Evolutionary conservation across 1,284 basidiomycete species (phyloP).

Genomic region (Puccinia triticina): DNA sequence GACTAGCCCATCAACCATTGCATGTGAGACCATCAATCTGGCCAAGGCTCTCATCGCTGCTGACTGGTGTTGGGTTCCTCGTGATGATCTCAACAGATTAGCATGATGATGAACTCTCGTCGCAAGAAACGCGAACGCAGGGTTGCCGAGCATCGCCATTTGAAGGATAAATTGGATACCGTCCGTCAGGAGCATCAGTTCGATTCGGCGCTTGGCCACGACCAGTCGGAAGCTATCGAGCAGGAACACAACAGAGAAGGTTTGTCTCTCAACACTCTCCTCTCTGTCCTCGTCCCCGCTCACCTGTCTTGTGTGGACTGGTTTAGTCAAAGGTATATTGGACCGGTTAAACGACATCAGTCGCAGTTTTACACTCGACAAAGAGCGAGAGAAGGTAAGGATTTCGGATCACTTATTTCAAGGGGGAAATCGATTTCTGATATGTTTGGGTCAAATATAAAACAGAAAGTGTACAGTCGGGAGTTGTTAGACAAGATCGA

Average conservation of each 20-base stretch:
- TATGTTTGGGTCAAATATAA: background rate
- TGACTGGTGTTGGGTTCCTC: background rate
- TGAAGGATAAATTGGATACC: constrained; percentile 26
- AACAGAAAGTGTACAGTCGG: constrained; percentile 34
- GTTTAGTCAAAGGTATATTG: constrained; percentile 11
- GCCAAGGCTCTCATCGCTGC: background rate
- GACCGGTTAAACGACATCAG: constrained; percentile 28
- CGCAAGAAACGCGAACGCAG: constrained; percentile 24
- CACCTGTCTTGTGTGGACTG: too few relatives aligned
- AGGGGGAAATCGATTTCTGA: background rate
- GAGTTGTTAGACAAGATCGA: constrained; percentile 44
- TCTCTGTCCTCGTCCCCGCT: too few relatives aligned
- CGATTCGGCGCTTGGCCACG: background rate
- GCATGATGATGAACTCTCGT: constrained; percentile 43
- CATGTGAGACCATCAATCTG: constrained; percentile 4
- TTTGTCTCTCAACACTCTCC: too few relatives aligned
- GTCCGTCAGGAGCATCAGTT: constrained; percentile 20
- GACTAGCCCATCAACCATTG: constrained; percentile 43
- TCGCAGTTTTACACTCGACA: constrained; percentile 24
- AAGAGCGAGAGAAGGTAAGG: constrained; percentile 29
- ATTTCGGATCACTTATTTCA: background rate
- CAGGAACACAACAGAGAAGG: constrained; percentile 21
- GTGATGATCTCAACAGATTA: constrained; percentile 19
- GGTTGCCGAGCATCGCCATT: constrained; percentile 11
- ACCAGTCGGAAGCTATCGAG: background rate